Evolutionary conservation across 148 eudicot genomes (phyloP), one percentile per base, ranked within the genome.

Genomic region (Pouteria glomerata): DNA sequence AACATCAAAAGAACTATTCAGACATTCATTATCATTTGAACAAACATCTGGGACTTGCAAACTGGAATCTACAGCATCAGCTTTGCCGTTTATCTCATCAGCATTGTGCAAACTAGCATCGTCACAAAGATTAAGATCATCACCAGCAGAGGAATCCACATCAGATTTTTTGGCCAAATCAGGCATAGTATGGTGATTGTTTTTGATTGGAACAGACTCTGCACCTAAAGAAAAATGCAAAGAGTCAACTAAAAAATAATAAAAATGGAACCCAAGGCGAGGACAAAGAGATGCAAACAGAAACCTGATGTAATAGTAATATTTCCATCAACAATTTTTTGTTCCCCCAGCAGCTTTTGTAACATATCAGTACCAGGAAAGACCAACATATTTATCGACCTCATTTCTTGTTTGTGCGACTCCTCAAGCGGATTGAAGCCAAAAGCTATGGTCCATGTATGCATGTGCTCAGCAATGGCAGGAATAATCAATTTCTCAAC

Each of bases 321-420:
- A 30, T 75, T 85, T 73, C 69, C 84, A 39, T 78, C 80, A 24
- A 68, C 23, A 47, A 73, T 71, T 62, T 79, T 83, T 77, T 56
- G 77, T 78, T 84, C 80, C 53, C 68, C 44, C 48, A 91, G 61
- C 66, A 79, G 82, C 82, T 95, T 92, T 68, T 84, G 90, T 73
- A 95, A 81, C 99, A 95, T 86, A 82, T 95, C 97, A 1, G 91
- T 83, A 77, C 97, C 96, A 58, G 97, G 99, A 79, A 95, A 92
- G 74, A 88, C 96, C 86, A 95, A 78, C 96, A 95, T 88, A 74
- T 92, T 95, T 76, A 90, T 55, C 70, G 82, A 76, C 78, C 80
- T 89, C 83, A 89, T 79, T 77, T 84, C 96, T 74, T 80, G 85
- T 84, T 87, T 89, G 75, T 79, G 82, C 11, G 79, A 79, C 52